A percentile compares a stretch with the other conserved stretches of the same genome.
phyloP scores from a whole-genome alignment of 179 eudicot species.

The Sideroxylon spinosum region DNA sequence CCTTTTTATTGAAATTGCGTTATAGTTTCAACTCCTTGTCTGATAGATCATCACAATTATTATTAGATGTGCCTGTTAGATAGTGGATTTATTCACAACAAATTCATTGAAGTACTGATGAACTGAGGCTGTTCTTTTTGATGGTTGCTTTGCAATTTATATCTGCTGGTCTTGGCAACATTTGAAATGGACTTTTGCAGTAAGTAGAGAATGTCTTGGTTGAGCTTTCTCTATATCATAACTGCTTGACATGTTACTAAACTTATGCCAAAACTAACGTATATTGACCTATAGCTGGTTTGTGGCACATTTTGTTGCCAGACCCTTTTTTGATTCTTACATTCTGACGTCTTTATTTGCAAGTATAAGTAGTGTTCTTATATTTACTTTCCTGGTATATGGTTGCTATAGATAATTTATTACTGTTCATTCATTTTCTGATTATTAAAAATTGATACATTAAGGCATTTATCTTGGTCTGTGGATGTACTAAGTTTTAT shows the following conservation, averaged over 20 bases:
- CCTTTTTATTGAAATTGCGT: background rate
- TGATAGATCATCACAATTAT: no score
- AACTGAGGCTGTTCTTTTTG: background rate
- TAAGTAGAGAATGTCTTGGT: background rate
- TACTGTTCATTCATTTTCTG: background rate
- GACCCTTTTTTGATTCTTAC: background rate
- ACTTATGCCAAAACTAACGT: background rate
- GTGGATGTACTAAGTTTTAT: constrained; percentile 4
- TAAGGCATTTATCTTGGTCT: background rate
- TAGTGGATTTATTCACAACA: no score
- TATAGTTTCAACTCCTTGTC: constrained; percentile 1
- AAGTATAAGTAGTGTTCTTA: background rate
- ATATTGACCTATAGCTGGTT: background rate
- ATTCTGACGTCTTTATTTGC: background rate
- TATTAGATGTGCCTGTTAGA: no score
- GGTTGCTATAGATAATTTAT: background rate
- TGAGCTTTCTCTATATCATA: background rate
- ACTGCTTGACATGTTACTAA: background rate
- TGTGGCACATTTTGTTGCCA: background rate
- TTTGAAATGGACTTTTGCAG: background rate
- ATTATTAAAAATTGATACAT: background rate
- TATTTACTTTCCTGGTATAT: background rate
- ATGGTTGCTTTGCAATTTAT: background rate
- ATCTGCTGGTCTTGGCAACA: background rate
- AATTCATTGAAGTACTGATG: no score